Base-by-base conservation (phyloP, 2,329 filamentous ascomycete species). In the Epicoccum nigrum region DNA sequence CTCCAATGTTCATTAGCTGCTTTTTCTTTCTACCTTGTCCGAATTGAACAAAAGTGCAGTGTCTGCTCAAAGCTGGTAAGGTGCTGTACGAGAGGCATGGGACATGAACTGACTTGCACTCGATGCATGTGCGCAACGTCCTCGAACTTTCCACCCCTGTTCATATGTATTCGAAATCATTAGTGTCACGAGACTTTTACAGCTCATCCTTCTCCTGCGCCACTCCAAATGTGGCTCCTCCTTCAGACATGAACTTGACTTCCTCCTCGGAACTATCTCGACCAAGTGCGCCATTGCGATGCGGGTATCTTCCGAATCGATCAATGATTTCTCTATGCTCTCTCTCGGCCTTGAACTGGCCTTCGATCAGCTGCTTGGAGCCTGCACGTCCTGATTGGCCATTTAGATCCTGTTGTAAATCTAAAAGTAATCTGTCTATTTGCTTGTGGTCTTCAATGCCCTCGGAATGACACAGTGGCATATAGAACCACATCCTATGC, bases 391-490 rank as follows among this genome's bases (percentile, higher is more conserved):
- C 68, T 28, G 61, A 54, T 8, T 52, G 41, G 5, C 49, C 55
- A 17, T 74, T 61, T 0, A 75, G 58, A 25, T 78, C 76, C 1
- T 50, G 54, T 20, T 57, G 58, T 27, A 76, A 64, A 5, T 67
- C 63, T 1, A 58, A 64, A 17, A 74, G 69, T 16, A 73, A 65
- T 4, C 59, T 55, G 0, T 70, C 48, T 4, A 75, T 70, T 21
- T 66, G 45, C 8, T 79, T 65, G 49, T 86, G 84, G 3, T 73
- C 68, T 0, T 69, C 61, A 1, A 78, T 43, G 17, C 79, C 70
- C 63, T 86, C 84, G 0, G 81, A 80, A 65, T 88, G 85, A 76
- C 82, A 79, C 5, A 87, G 68, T 0, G 85, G 83, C 60, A 87
- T 69, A 60, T 80, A 80, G 61, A 86, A 82, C 83, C 84, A 88